phyloP scores from a whole-genome alignment of 108 stramenopile genomes.

The Pseudonitzschia delicatissima region DNA sequence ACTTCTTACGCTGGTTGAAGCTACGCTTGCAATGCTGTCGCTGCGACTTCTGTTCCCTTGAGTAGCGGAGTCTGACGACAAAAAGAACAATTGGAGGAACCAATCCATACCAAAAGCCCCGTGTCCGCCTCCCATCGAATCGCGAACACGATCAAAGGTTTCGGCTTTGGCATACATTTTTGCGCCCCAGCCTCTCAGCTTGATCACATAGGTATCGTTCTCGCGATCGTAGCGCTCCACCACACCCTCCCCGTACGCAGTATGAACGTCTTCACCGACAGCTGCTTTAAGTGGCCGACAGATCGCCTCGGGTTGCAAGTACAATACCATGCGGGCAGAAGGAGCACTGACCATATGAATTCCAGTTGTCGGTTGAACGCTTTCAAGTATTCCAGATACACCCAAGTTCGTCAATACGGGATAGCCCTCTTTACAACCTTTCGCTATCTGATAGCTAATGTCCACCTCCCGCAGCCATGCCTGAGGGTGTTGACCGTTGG shows the following conservation, averaged over 20 bases:
- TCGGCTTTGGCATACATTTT: conserved; percentile 71
- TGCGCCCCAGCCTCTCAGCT: conserved; percentile 64
- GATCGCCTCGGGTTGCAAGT: conserved; percentile 83
- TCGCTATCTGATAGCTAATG: conserved; percentile 70
- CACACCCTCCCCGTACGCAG: conserved; percentile 82
- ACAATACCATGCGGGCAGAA: conserved; percentile 70
- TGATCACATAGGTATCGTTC: conserved; percentile 72
- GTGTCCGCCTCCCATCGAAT: conserved; percentile 66
- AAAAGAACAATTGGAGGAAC: conserved; percentile 77
- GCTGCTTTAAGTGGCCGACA: conserved; percentile 79
- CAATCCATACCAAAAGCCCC: conserved; percentile 76
- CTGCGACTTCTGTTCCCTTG: conserved; percentile 66
- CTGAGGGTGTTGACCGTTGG: conserved; percentile 45
- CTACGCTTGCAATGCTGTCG: conserved; percentile 65
- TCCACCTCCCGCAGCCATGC: conserved; percentile 63
- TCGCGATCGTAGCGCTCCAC: conserved; percentile 56
- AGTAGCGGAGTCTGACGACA: conserved; percentile 25
- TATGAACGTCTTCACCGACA: conserved; percentile 83
- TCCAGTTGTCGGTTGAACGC: conserved; percentile 84
- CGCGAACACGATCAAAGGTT: conserved; percentile 78
- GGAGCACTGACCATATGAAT: conserved; percentile 86
- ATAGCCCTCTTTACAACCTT: conserved; percentile 85
- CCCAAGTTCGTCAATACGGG: conserved; percentile 78
- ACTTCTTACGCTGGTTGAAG: conserved; percentile 13
- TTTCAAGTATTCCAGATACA: conserved; percentile 73